Evolutionary conservation across 371 early-diverging fungal genomes (phyloP).

Genomic region (Cladochytrium tenue): DNA sequence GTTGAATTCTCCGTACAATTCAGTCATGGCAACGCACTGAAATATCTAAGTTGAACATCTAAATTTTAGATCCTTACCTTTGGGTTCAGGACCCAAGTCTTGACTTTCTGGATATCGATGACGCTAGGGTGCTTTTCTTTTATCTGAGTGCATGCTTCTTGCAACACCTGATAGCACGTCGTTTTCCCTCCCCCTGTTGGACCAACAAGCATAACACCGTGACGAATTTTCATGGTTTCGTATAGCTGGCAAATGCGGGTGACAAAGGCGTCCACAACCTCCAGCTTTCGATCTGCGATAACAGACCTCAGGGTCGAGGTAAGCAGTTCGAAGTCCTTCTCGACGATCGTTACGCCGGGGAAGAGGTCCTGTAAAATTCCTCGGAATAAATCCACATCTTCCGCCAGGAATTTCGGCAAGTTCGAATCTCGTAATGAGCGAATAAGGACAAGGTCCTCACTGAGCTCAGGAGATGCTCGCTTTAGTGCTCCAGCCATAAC

Average conservation of each 20-base stretch:
- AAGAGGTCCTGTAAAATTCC: constrained; percentile 52
- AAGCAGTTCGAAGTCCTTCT: constrained; percentile 40
- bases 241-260: constrained; percentile 44
- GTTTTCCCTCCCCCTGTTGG: constrained; percentile 57
- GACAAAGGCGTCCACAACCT: constrained; percentile 38
- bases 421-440: constrained; percentile 48
- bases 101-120: constrained; percentile 38
- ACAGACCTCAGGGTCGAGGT: constrained; percentile 31
- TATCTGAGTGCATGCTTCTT: constrained; percentile 34
- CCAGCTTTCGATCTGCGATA: constrained; percentile 32
- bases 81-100: constrained; percentile 51
- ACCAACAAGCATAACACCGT: constrained; percentile 57
- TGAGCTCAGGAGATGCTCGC: constrained; percentile 39
- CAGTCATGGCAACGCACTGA: constrained; percentile 52
- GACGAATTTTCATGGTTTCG: constrained; percentile 49
- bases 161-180: constrained; percentile 43
- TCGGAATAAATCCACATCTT: constrained; percentile 47
- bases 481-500: constrained; percentile 53
- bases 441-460: constrained; percentile 47
- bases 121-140: constrained; percentile 28
- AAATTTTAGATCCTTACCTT: constrained; percentile 31
- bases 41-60: neutral
- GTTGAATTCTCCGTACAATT: constrained; percentile 56
- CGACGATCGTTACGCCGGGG: constrained; percentile 41
- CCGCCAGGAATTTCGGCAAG: constrained; percentile 50